Evolutionary conservation across 2,329 filamentous ascomycete species (phyloP), one percentile per base, ranked within the genome.

Genomic region (Septoria petroselini): DNA sequence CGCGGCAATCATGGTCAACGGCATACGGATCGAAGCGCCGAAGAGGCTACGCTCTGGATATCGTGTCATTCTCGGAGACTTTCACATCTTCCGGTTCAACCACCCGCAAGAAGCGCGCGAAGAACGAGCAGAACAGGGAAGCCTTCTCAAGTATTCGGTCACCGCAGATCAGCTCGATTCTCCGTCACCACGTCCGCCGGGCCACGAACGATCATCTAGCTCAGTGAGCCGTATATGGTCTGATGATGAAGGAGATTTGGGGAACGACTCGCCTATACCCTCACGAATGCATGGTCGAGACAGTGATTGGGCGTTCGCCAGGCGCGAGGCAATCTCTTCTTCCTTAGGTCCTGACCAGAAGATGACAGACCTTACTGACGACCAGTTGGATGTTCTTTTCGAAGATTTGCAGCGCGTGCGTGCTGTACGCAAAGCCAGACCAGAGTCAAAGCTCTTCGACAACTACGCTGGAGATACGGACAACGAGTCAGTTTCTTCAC

Each of bases 1-100:
- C n/a, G 93, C 93, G 1, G 89, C 91, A 8, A 88, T 98, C 50
- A 98, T 98, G 93, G 89, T 98, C 44, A 98, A 98, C 63, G 93
- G 93, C 50, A 81, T 91, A 58, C 86, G 91, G 14, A 87, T 97
- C 46, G 83, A 90, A 46, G 90, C 91, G 63, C 84, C 91, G 1
- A 90, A 85, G 58, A 82, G 90, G 58, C 76, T 98, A 35, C 85
- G 91, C 65, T 96, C 91, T 62, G 93, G 93, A 4, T 95, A 91
- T 67, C 86, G 93, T 54, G 87, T 98, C 46, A 98, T 98, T 55
- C 76, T 98, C 7, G 93, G 93, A 33, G 93, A 98, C 69, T 98
- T 98, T 62, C 93, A 98, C 68, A 98, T 98, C 54, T 97, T 98
- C 72, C 80, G 93, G 49, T 98, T 98, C 75, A 98, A 97, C 63